Conservation (phyloP, 176 grass and related monocot genomes). For the Rhynchospora tenuis region DNA sequence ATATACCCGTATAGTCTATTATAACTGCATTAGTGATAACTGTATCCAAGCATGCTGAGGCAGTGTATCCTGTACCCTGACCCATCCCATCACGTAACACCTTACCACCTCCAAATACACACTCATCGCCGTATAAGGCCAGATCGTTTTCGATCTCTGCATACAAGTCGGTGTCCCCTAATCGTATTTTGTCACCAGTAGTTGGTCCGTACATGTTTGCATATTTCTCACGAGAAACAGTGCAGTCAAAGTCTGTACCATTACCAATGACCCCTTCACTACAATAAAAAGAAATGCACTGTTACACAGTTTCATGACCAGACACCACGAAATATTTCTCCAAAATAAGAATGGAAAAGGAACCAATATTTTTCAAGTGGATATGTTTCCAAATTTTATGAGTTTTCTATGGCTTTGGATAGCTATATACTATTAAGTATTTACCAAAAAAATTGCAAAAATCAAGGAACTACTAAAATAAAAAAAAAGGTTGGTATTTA, state of each 20-base stretch:
- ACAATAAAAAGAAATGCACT: constrained; percentile 32
- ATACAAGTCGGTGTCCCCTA: constrained; percentile 86
- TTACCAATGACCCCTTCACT: constrained; percentile 78
- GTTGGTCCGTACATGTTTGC: constrained; percentile 96
- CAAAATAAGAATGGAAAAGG: not conserved
- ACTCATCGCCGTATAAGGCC: constrained; percentile 86
- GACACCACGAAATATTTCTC: not conserved
- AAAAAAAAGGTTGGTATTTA: not conserved
- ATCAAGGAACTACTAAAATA: not conserved
- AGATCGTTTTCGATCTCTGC: constrained; percentile 93
- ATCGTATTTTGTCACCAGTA: constrained; percentile 86
- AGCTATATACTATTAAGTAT: not conserved
- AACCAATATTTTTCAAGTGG: not conserved
- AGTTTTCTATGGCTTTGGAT: not conserved
- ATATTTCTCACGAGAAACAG: constrained; percentile 71
- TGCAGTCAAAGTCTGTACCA: constrained; percentile 38
- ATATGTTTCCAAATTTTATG: not conserved
- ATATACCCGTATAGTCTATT: constrained; percentile 95
- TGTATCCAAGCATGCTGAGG: constrained; percentile 59
- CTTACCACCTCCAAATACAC: constrained; percentile 97
- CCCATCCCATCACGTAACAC: constrained; percentile 95
- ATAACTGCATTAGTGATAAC: constrained; percentile 93
- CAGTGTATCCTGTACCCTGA: constrained; percentile 53
- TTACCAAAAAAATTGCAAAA: not conserved
- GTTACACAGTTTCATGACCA: not conserved